phyloP scores from a whole-genome alignment of 192 early-diverging fungal genomes.

The Piromyces sp. region DNA sequence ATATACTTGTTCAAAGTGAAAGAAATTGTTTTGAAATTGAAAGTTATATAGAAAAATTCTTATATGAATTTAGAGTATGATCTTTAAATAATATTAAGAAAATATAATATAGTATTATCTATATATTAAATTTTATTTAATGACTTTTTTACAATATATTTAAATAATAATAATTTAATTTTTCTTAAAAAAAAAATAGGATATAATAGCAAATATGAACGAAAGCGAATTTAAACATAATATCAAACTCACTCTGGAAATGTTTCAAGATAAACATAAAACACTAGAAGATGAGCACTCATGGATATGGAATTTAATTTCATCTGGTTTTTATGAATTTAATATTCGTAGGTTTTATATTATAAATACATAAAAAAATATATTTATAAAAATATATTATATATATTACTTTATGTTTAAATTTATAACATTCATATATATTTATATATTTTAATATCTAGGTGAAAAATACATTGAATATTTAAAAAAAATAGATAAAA shows the following conservation, averaged over 20 bases:
- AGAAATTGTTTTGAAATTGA: background rate
- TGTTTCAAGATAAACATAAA: background rate
- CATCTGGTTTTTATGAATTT: background rate
- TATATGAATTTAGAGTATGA: background rate
- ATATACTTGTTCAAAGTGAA: background rate
- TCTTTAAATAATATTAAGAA: no score
- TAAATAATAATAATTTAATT: no score
- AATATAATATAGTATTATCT: no score
- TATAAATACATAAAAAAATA: no score
- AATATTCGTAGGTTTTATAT: background rate
- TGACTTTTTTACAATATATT: no score
- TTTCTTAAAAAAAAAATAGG: background rate
- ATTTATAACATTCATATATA: background rate
- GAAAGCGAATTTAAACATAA: background rate
- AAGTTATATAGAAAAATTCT: background rate
- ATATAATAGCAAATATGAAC: background rate
- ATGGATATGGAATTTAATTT: background rate
- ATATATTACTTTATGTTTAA: no score
- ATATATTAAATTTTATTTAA: no score
- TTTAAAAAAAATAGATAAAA: background rate
- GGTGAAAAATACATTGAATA: background rate
- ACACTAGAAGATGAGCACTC: background rate
- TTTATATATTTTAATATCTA: background rate
- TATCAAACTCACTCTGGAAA: background rate
- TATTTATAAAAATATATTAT: no score